These are phyloP conservation scores for Acanthamoeba rhysodes DNA, from an alignment of 208 protist species.

Conservation along the genomic window DNA sequence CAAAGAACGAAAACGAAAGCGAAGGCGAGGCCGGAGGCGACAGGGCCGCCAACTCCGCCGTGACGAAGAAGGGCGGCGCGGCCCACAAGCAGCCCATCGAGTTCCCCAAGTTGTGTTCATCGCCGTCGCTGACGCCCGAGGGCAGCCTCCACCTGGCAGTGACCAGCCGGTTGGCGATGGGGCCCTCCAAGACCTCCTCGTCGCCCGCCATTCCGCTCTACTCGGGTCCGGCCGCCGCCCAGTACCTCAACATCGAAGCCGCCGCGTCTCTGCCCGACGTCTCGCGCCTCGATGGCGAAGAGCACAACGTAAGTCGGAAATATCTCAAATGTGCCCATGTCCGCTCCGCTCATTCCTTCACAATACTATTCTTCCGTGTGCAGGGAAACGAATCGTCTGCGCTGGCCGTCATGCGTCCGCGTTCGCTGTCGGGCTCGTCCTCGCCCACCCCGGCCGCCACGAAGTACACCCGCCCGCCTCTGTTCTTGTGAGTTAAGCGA, in stretches of 20 bases:
- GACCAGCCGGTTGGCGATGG: not conserved
- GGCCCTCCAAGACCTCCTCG: not conserved
- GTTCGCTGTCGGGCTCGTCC: not conserved
- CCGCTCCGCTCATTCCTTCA: too few relatives aligned
- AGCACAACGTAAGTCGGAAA: too few relatives aligned
- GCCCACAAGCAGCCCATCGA: not conserved
- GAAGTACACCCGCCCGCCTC: too few relatives aligned
- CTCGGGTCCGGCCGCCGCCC: not conserved
- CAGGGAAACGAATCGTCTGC: not conserved
- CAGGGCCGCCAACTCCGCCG: not conserved
- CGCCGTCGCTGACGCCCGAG: conserved; percentile 9
- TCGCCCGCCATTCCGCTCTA: conserved; percentile 17
- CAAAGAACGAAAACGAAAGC: not conserved
- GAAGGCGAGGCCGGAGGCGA: not conserved
- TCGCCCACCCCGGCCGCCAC: not conserved
- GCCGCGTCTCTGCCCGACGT: not conserved
- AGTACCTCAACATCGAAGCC: not conserved
- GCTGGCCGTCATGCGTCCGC: not conserved
- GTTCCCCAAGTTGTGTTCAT: not conserved
- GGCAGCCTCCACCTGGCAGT: too few relatives aligned
- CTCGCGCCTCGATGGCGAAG: too few relatives aligned
- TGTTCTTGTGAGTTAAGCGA: not conserved
- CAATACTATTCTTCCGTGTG: too few relatives aligned
- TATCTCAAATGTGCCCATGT: too few relatives aligned
- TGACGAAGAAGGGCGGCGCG: not conserved